A percentile compares a stretch with the other conserved stretches of the same genome.
Conservation (phyloP, 2,329 filamentous ascomycete species). For the Epichloe sibirici region DNA sequence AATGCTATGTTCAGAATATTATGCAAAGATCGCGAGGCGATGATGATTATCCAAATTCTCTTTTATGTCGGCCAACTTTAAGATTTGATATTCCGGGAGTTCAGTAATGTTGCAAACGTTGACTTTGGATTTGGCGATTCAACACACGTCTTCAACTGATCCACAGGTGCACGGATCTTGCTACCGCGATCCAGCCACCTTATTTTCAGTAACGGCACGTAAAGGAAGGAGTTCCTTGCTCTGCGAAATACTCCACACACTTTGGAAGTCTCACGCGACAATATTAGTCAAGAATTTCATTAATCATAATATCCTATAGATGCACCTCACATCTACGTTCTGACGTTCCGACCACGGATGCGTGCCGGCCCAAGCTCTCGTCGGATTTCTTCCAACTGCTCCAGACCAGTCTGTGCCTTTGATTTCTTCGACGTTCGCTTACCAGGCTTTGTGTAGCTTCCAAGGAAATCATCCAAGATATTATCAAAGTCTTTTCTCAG, state of each 20-base stretch:
- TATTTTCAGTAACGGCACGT: background rate
- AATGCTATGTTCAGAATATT: too few relatives aligned
- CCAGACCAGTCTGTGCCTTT: slow-evolving; percentile 67
- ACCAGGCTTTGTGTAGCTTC: slow-evolving; percentile 55
- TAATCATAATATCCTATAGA: slow-evolving; percentile 1
- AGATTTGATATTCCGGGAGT: too few relatives aligned
- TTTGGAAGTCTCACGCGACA: background rate
- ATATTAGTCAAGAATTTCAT: background rate
- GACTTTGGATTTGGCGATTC: too few relatives aligned
- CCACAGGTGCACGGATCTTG: too few relatives aligned
- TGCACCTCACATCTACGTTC: background rate
- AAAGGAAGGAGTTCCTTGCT: too few relatives aligned
- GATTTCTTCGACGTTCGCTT: slow-evolving; percentile 71
- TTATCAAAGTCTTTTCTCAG: slow-evolving; percentile 70
- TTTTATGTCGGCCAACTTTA: too few relatives aligned
- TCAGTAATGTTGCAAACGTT: too few relatives aligned
- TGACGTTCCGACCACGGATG: slow-evolving; percentile 26
- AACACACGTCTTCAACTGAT: too few relatives aligned
- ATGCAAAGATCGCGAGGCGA: too few relatives aligned
- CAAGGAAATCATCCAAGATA: slow-evolving; percentile 89
- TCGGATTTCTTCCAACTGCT: slow-evolving; percentile 84
- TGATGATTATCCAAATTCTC: too few relatives aligned
- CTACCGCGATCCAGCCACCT: background rate
- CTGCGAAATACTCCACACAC: too few relatives aligned
- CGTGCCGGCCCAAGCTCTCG: slow-evolving; percentile 66